Conservation (phyloP, 306 rosid species). For the Rosa multiflora region DNA sequence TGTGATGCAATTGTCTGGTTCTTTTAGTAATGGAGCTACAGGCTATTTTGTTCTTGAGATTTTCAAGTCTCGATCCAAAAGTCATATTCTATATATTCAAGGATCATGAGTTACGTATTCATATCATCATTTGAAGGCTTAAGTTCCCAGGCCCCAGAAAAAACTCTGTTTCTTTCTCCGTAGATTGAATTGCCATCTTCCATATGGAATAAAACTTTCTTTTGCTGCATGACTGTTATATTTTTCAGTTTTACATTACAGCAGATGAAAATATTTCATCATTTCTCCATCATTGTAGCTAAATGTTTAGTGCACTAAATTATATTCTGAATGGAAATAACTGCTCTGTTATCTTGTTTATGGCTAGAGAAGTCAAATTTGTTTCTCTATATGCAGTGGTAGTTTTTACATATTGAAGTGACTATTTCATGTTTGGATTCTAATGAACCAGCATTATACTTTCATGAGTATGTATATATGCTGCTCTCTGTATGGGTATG, state of each 20-base stretch:
- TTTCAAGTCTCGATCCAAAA: background rate
- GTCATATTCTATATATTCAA: background rate
- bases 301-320: conserved; percentile 18
- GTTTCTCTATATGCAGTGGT: conserved; percentile 6
- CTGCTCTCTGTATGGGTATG: background rate
- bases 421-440: conserved; percentile 8
- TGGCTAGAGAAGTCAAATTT: conserved; percentile 11
- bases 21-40: background rate
- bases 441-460: conserved; percentile 5
- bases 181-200: background rate
- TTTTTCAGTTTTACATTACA: background rate
- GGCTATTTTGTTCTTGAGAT: background rate
- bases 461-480: background rate
- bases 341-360: background rate
- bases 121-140: conserved; percentile 2
- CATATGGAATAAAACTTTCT: conserved; percentile 7
- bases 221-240: background rate
- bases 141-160: background rate
- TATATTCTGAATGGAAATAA: conserved; percentile 16
- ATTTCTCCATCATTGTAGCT: background rate
- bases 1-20: background rate
- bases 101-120: background rate
- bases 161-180: background rate
- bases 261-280: background rate
- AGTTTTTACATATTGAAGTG: conserved; percentile 3